These are phyloP conservation scores for Vinca minor DNA, from an alignment of 257 asterid genomes.

Conservation along the genomic window DNA sequence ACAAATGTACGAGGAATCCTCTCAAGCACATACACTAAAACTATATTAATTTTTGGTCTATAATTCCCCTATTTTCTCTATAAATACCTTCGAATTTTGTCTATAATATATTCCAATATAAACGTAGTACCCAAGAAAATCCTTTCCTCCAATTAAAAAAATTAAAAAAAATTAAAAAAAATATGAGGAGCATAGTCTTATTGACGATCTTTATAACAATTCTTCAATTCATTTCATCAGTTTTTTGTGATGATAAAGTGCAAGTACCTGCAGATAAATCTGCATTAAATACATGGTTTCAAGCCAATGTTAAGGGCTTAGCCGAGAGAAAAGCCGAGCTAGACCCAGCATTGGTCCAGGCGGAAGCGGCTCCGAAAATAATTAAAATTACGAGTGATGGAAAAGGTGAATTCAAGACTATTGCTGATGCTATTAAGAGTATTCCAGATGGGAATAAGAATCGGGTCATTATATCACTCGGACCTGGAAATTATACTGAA, in stretches of 20 bases:
- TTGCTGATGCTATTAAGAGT: constrained; percentile 46
- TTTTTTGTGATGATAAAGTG: constrained; percentile 11
- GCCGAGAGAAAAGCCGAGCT: constrained; percentile 10
- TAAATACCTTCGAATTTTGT: no score
- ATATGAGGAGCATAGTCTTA: no score
- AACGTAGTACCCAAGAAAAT: no score
- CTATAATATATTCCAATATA: no score
- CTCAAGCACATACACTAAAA: no score
- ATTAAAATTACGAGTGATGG: constrained; percentile 40
- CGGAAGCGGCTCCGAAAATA: constrained; percentile 25
- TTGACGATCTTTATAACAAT: no score
- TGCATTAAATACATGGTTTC: constrained; percentile 42
- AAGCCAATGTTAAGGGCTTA: constrained; percentile 15
- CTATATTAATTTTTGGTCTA: no score
- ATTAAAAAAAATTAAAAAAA: no score
- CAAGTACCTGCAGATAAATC: constrained; percentile 36
- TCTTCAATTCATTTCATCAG: constrained; percentile 16
- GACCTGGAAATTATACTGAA: constrained; percentile 63
- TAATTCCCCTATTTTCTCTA: no score
- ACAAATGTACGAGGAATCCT: no score
- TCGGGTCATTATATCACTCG: constrained; percentile 46
- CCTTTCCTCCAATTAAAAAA: no score
- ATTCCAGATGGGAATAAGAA: constrained; percentile 40
- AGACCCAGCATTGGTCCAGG: constrained; percentile 26
- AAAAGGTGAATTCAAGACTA: constrained; percentile 53